These are phyloP conservation scores for Botryotinia narcissicola DNA, from an alignment of 2,329 filamentous ascomycete species.

Conservation along the genomic window DNA sequence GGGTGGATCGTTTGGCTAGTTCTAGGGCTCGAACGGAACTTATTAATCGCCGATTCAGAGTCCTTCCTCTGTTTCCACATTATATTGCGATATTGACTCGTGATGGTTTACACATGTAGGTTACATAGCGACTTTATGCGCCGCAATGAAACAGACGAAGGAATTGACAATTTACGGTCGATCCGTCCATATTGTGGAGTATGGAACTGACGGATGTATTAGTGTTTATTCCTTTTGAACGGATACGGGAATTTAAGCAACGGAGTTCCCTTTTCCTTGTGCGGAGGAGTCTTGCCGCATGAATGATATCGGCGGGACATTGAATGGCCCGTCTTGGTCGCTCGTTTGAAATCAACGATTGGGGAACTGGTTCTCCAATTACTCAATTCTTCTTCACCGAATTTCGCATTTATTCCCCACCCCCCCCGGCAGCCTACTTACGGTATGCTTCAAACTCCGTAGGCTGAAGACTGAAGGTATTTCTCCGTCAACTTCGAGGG, in stretches of 20 bases:
- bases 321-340: neutral
- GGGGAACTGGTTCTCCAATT: neutral
- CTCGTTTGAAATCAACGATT: neutral
- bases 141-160: constrained; percentile 3
- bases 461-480: neutral
- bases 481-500: neutral
- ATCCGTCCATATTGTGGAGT: neutral
- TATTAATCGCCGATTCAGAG: neutral
- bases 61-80: neutral
- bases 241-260: neutral
- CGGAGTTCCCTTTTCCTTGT: constrained; percentile 2
- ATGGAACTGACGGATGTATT: neutral
- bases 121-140: neutral
- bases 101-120: neutral
- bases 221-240: neutral
- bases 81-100: constrained; percentile 4
- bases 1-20: neutral
- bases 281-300: neutral
- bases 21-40: neutral
- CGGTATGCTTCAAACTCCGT: neutral
- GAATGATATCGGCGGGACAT: neutral
- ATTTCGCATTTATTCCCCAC: neutral
- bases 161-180: neutral
- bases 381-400: neutral
- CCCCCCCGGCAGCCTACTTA: neutral